Evolutionary conservation across 331 rosid genomes (phyloP).

Genomic region (Dryas integrifolia): DNA sequence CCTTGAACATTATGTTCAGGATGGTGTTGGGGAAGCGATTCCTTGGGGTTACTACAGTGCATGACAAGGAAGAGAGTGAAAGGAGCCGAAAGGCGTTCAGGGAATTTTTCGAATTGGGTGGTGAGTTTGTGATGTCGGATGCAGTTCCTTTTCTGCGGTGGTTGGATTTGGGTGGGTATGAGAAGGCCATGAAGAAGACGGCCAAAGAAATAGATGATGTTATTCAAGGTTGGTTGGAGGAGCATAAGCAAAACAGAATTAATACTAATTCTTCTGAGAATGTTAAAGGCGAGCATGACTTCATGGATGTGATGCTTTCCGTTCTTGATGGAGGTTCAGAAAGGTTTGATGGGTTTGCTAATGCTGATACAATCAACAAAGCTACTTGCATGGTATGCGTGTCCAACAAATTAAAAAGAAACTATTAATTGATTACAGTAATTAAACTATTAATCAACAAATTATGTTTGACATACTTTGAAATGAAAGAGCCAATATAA

Average conservation of each 20-base stretch:
- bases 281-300: neutral
- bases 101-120: neutral
- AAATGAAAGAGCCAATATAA: no score
- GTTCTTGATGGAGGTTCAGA: no score
- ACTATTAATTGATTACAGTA: no score
- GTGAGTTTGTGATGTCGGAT: slow-evolving; percentile 6
- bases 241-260: slow-evolving; percentile 10
- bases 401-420: no score
- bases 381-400: no score
- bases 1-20: neutral
- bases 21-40: neutral
- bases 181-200: slow-evolving; percentile 21
- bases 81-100: neutral
- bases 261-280: neutral
- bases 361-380: no score
- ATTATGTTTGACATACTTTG: no score
- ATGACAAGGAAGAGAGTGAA: neutral
- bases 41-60: neutral
- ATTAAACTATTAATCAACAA: no score
- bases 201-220: neutral
- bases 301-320: slow-evolving; percentile 27
- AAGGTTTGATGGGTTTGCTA: no score
- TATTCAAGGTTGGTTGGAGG: slow-evolving; percentile 8
- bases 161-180: slow-evolving; percentile 21
- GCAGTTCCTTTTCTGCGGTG: slow-evolving; percentile 15